Conservation (phyloP, 345 rosid genomes). For the Rhodomyrtus tomentosa region DNA sequence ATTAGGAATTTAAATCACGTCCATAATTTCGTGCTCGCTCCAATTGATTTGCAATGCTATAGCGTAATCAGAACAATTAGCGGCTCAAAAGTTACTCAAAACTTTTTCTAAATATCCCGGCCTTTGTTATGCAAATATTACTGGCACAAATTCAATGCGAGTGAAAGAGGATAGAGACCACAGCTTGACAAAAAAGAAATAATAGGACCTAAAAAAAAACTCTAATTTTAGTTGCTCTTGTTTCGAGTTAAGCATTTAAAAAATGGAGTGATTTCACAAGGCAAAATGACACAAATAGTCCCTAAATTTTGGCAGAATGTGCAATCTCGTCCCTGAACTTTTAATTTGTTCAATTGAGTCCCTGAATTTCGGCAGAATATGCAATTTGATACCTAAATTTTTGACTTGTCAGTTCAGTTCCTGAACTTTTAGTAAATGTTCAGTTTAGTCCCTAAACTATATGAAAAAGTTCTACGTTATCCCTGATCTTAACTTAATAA, state of each 20-base stretch:
- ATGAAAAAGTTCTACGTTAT: too few relatives aligned
- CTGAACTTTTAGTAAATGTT: too few relatives aligned
- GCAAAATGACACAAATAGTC: too few relatives aligned
- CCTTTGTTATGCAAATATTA: neutral
- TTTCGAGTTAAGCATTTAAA: neutral
- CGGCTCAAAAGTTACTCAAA: neutral
- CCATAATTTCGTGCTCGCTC: neutral
- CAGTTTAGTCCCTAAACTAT: too few relatives aligned
- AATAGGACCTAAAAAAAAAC: neutral
- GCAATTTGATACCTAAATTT: too few relatives aligned
- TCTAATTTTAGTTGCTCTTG: neutral
- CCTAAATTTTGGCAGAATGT: too few relatives aligned
- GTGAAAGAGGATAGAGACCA: neutral
- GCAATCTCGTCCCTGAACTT: too few relatives aligned
- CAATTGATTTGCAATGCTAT: neutral
- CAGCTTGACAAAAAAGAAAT: neutral
- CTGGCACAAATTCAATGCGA: neutral
- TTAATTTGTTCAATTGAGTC: too few relatives aligned
- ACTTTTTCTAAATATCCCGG: neutral
- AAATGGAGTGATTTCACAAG: neutral
- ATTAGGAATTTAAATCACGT: neutral
- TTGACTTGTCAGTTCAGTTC: too few relatives aligned
- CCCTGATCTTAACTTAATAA: too few relatives aligned
- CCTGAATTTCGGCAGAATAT: too few relatives aligned
- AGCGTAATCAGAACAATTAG: neutral